Percentiles rank a stretch among this genome's conserved stretches.
Evolutionary conservation across 2,329 filamentous ascomycete genomes (phyloP).

Genomic region (Aureobasidium subglaciale): DNA sequence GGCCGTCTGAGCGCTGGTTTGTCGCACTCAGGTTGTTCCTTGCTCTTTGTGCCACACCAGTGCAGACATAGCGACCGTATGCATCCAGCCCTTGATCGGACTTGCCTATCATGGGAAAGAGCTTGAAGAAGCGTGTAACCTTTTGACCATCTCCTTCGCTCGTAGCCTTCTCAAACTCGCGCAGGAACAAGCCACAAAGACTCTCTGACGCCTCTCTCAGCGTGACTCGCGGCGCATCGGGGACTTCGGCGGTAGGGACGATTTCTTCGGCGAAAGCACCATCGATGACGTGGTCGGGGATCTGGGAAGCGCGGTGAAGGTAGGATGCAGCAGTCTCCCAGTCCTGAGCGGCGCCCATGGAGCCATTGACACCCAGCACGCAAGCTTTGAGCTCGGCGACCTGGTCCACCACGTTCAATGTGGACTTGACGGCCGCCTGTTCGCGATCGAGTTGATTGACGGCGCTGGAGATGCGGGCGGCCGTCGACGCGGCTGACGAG

Average conservation of each 20-base stretch:
- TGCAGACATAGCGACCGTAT: slow-evolving; percentile 92
- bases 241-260: slow-evolving; percentile 91
- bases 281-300: slow-evolving; percentile 72
- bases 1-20: slow-evolving; percentile 61
- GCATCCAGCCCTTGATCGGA: slow-evolving; percentile 86
- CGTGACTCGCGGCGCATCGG: slow-evolving; percentile 81
- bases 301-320: slow-evolving; percentile 70
- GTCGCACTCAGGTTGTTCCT: slow-evolving; percentile 69
- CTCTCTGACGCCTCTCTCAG: slow-evolving; percentile 82
- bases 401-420: slow-evolving; percentile 86
- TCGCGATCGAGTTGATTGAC: slow-evolving; percentile 86
- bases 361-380: slow-evolving; percentile 86
- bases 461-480: slow-evolving; percentile 74
- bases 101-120: slow-evolving; percentile 88
- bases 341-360: slow-evolving; percentile 96
- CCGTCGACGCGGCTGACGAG: slow-evolving; percentile 75
- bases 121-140: slow-evolving; percentile 94
- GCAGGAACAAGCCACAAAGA: slow-evolving; percentile 79
- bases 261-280: slow-evolving; percentile 85
- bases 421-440: slow-evolving; percentile 84
- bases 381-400: slow-evolving; percentile 96
- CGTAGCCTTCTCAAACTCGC: slow-evolving; percentile 91
- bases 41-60: slow-evolving; percentile 81
- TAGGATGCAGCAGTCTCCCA: slow-evolving; percentile 96
- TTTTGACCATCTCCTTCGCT: slow-evolving; percentile 78